phyloP scores from a whole-genome alignment of 1,284 basidiomycete species.

The Cryptococcus depauperatus region DNA sequence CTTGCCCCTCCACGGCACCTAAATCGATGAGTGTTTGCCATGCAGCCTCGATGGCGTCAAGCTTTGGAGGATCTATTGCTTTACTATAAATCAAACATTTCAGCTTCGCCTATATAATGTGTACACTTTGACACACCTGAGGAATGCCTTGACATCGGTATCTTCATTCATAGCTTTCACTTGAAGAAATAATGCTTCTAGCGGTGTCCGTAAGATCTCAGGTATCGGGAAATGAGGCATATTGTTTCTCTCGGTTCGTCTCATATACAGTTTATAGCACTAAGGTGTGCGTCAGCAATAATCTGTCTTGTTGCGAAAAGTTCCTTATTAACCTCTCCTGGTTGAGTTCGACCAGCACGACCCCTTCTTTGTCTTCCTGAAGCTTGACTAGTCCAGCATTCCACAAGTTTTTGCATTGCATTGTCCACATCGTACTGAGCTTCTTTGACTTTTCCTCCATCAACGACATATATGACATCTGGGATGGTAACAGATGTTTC shows the following conservation, averaged over 20 bases:
- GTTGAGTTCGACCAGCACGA: constrained; percentile 78
- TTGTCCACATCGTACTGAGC: constrained; percentile 70
- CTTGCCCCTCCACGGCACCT: constrained; percentile 64
- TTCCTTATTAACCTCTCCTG: constrained; percentile 49
- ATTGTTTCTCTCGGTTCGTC: constrained; percentile 57
- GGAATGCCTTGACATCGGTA: constrained; percentile 64
- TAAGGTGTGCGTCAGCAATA: constrained; percentile 7
- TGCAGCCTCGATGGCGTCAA: constrained; percentile 69
- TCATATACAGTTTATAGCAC: constrained; percentile 76
- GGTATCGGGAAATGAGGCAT: constrained; percentile 71
- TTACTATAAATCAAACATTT: constrained; percentile 41
- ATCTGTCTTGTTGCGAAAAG: neutral
- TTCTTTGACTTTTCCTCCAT: constrained; percentile 83
- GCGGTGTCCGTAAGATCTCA: constrained; percentile 80
- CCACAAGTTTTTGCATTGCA: constrained; percentile 66
- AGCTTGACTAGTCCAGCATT: constrained; percentile 62
- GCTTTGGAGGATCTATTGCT: constrained; percentile 76
- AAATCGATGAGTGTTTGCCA: constrained; percentile 67
- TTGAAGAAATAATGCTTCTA: constrained; percentile 73
- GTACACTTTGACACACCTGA: constrained; percentile 16
- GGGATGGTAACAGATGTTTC: constrained; percentile 93
- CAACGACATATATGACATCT: constrained; percentile 77
- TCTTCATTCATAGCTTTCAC: constrained; percentile 74
- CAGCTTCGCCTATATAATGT: neutral
- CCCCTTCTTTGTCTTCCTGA: constrained; percentile 77